Conservation (phyloP, 345 rosid genomes). For the Mallotus nudiflorus region DNA sequence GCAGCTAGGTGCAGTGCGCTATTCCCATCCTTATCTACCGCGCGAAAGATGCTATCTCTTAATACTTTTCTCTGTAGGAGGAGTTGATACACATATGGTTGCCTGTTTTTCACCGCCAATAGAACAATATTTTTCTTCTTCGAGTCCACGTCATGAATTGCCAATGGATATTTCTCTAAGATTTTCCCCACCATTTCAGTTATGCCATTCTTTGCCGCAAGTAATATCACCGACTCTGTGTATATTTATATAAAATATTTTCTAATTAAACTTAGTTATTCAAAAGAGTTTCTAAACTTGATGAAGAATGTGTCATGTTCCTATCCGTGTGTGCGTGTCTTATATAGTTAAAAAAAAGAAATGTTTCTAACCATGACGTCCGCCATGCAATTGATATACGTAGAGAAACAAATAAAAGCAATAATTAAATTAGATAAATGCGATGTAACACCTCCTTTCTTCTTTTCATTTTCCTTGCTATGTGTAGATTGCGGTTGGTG, state of each 20-base stretch:
- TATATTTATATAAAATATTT: no score
- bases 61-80: conserved; percentile 14
- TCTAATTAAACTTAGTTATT: no score
- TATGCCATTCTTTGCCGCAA: conserved; percentile 39
- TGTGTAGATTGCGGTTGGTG: background rate
- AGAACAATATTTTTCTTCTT: conserved; percentile 36
- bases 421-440: no score
- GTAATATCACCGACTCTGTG: conserved; percentile 20
- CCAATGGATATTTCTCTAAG: conserved; percentile 25
- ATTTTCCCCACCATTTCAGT: conserved; percentile 34
- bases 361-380: no score
- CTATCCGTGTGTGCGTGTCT: no score
- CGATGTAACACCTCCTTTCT: no score
- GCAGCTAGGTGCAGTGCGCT: conserved; percentile 59
- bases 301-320: no score
- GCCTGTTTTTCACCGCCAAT: conserved; percentile 55
- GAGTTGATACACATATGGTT: conserved; percentile 37
- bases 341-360: no score
- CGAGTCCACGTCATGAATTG: conserved; percentile 29
- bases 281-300: no score
- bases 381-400: no score
- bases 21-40: conserved; percentile 42
- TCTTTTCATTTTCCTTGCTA: background rate
- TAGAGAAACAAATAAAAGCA: no score
- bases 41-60: conserved; percentile 35